phyloP scores from a whole-genome alignment of 1,284 basidiomycete genomes.

The Marasmius tenuissimus region DNA sequence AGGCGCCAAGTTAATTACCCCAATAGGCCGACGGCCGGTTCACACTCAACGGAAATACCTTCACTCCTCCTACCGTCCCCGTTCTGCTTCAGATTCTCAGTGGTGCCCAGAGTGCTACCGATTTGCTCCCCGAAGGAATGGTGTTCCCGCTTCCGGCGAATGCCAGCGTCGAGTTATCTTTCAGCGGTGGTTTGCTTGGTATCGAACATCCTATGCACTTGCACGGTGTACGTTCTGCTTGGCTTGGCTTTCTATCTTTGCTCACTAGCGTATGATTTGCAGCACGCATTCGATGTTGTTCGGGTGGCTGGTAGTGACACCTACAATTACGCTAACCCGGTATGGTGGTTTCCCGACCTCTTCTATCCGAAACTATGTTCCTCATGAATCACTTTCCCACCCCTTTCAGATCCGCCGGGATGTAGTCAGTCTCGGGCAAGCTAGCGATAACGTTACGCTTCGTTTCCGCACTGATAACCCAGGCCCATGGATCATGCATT shows the following conservation, averaged over 20 bases:
- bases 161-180: slow-evolving; percentile 28
- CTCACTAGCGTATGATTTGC: background rate
- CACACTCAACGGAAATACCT: slow-evolving; percentile 9
- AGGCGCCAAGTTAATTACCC: slow-evolving; percentile 29
- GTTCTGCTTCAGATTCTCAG: slow-evolving; percentile 30
- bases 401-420: slow-evolving; percentile 25
- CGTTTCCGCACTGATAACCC: slow-evolving; percentile 36
- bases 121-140: slow-evolving; percentile 22
- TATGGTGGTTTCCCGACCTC: slow-evolving; percentile 23
- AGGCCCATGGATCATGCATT: slow-evolving; percentile 46
- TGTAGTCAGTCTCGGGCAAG: slow-evolving; percentile 24
- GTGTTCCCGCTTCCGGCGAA: slow-evolving; percentile 29
- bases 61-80: slow-evolving; percentile 12
- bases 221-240: slow-evolving; percentile 22
- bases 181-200: slow-evolving; percentile 5
- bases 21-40: slow-evolving; percentile 13
- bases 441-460: slow-evolving; percentile 27
- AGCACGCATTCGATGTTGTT: slow-evolving; percentile 36
- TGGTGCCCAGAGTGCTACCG: slow-evolving; percentile 25
- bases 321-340: slow-evolving; percentile 41
- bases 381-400: background rate
- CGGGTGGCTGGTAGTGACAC: slow-evolving; percentile 23
- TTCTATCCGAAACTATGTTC: slow-evolving; percentile 18
- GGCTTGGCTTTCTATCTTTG: background rate
- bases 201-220: slow-evolving; percentile 30